Conservation (phyloP, 352 stramenopile species). For the Phytophthora idaei region DNA sequence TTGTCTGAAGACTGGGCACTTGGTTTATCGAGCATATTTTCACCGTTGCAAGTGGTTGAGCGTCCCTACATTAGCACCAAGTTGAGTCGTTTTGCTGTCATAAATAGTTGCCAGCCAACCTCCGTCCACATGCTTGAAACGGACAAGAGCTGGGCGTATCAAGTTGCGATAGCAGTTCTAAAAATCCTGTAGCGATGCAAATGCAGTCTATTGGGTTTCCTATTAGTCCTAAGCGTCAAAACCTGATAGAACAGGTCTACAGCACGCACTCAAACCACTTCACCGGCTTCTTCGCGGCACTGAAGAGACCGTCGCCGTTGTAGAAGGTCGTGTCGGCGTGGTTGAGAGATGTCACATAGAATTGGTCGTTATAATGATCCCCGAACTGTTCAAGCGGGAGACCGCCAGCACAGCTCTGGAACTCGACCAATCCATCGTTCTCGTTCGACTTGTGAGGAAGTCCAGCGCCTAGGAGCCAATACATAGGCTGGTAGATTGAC, state of each 20-base stretch:
- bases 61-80: constrained; percentile 15
- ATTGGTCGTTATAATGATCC: constrained; percentile 43
- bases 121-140: constrained; percentile 13
- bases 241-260: constrained; percentile 15
- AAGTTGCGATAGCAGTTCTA: neutral
- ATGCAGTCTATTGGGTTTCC: constrained; percentile 1
- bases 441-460: constrained; percentile 44
- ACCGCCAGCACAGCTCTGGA: constrained; percentile 56
- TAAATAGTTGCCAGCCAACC: constrained; percentile 16
- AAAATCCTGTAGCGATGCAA: neutral
- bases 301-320: constrained; percentile 59
- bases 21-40: constrained; percentile 14
- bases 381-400: constrained; percentile 41
- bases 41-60: neutral
- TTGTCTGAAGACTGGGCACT: constrained; percentile 20
- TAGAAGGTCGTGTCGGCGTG: constrained; percentile 70
- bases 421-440: constrained; percentile 59
- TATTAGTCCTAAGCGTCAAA: constrained; percentile 4
- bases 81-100: constrained; percentile 27
- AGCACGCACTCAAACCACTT: constrained; percentile 83
- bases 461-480: constrained; percentile 32
- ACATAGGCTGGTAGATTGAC: constrained; percentile 38
- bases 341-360: constrained; percentile 71
- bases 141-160: neutral
- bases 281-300: constrained; percentile 53